phyloP scores from a whole-genome alignment of 1,284 basidiomycete species.

The Ceratobasidium sp. region DNA sequence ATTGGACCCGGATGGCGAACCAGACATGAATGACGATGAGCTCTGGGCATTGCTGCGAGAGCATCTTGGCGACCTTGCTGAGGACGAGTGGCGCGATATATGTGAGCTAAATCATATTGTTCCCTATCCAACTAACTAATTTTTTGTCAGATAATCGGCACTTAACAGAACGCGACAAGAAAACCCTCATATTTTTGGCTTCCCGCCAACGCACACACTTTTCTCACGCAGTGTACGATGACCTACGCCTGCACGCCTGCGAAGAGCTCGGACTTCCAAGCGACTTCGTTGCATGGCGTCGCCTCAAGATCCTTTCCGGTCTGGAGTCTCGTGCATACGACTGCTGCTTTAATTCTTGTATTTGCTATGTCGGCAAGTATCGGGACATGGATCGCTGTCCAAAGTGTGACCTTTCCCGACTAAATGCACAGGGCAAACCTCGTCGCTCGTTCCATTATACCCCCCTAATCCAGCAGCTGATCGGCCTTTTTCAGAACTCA shows the following conservation, averaged over 20 bases:
- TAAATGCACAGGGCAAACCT: background rate
- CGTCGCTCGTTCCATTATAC: conserved; percentile 5
- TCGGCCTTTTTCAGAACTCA: background rate
- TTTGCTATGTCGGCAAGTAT: conserved; percentile 32
- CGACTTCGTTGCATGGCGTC: conserved; percentile 34
- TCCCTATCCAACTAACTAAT: background rate
- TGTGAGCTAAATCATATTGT: background rate
- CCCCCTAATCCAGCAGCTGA: conserved; percentile 24
- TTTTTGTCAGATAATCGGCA: background rate
- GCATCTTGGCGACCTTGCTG: conserved; percentile 18
- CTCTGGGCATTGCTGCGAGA: background rate
- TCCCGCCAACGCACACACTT: conserved; percentile 27
- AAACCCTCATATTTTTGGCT: background rate
- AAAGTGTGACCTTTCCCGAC: background rate
- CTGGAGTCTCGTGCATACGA: conserved; percentile 22
- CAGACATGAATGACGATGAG: conserved; percentile 1
- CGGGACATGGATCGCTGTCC: too few species aligned
- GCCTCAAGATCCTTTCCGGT: conserved; percentile 16
- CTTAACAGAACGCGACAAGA: background rate
- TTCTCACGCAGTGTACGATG: background rate
- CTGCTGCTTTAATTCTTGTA: conserved; percentile 32
- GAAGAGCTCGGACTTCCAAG: conserved; percentile 16
- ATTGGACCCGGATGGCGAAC: conserved; percentile 3
- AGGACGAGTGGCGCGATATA: conserved; percentile 8
- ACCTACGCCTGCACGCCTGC: conserved; percentile 10